phyloP scores from a whole-genome alignment of 371 early-diverging fungal genomes.

The Mortierella sp. region DNA sequence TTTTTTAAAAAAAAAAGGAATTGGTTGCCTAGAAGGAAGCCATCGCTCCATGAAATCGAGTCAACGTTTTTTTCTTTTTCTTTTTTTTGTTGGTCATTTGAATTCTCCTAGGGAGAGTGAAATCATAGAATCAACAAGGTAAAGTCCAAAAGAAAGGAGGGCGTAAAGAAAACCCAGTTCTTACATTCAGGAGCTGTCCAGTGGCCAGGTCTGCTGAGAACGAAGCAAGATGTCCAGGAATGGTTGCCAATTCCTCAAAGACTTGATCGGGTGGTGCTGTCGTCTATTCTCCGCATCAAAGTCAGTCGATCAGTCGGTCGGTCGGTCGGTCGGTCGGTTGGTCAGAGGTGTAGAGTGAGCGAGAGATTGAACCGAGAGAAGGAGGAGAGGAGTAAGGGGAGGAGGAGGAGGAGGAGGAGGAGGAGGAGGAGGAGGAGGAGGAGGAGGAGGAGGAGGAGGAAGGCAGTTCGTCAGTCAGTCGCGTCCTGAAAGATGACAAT shows the following conservation, averaged over 20 bases:
- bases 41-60: too few species aligned
- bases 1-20: background rate
- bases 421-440: background rate
- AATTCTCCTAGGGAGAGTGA: too few species aligned
- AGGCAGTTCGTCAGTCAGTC: too few species aligned
- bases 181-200: conserved; percentile 48
- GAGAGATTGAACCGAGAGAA: background rate
- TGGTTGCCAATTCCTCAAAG: conserved; percentile 49
- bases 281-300: conserved; percentile 24
- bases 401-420: background rate
- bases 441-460: background rate
- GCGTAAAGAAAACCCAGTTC: too few species aligned
- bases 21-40: background rate
- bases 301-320: too few species aligned
- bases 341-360: background rate
- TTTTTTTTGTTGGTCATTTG: too few species aligned
- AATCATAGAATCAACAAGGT: too few species aligned
- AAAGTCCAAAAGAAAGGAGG: too few species aligned
- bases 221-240: conserved; percentile 49
- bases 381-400: background rate
- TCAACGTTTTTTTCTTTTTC: too few species aligned
- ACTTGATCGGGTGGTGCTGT: conserved; percentile 51
- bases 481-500: too few species aligned
- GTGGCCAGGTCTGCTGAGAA: conserved; percentile 51
- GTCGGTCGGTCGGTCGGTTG: too few species aligned